phyloP scores from a whole-genome alignment of 2,329 filamentous ascomycete species.

The Graphilbum sp. region DNA sequence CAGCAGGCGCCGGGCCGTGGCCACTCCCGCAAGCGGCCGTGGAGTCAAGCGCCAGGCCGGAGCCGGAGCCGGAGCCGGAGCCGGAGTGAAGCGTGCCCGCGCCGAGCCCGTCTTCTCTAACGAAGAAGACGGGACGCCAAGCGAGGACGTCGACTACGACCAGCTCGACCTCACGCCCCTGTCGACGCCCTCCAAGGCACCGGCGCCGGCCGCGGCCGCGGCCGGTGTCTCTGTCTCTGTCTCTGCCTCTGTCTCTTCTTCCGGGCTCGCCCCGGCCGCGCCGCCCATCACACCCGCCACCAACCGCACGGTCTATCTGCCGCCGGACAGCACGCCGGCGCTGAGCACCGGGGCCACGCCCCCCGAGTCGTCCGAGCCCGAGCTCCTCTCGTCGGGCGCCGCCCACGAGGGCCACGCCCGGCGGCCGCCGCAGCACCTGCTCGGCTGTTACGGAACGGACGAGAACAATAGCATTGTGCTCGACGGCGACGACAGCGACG shows the following conservation, averaged over 20 bases:
- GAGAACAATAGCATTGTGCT: conserved; percentile 12
- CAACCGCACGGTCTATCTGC: too few relatives aligned
- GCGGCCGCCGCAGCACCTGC: not conserved
- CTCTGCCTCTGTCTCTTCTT: not conserved
- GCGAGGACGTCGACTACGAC: conserved; percentile 14
- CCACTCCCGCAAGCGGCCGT: not conserved
- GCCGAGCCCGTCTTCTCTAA: conserved; percentile 5
- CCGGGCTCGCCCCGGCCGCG: too few relatives aligned
- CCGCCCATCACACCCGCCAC: not conserved
- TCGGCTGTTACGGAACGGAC: not conserved
- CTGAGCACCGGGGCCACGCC: conserved; percentile 6
- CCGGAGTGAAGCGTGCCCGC: too few relatives aligned
- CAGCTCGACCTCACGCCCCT: conserved; percentile 13
- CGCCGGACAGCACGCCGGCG: conserved; percentile 3
- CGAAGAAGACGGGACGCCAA: conserved; percentile 12
- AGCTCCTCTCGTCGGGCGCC: not conserved
- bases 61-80: not conserved
- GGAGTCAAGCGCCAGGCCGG: not conserved
- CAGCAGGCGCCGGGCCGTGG: too few relatives aligned
- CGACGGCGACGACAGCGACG: not conserved
- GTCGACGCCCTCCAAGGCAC: not conserved
- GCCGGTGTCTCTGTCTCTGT: too few relatives aligned
- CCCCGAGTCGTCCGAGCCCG: conserved; percentile 3
- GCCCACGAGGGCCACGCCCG: conserved; percentile 3
- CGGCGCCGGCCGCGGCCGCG: not conserved